phyloP scores from a whole-genome alignment of 75 land plant genomes.

The Pinus taeda region DNA sequence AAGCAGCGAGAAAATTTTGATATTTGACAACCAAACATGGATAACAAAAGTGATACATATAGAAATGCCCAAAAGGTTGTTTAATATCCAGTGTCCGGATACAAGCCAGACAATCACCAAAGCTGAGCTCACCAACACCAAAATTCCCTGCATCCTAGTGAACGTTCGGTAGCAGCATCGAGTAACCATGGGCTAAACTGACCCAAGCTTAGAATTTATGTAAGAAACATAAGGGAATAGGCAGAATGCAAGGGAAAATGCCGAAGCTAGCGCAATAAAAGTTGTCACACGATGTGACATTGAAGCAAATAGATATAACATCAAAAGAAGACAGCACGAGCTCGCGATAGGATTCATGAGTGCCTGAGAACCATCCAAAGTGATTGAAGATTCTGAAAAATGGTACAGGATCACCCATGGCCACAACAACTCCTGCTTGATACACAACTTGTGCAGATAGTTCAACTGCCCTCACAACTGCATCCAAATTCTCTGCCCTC shows the following conservation, averaged over 20 bases:
- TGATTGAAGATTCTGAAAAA: slow-evolving; percentile 83
- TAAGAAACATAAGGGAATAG: slow-evolving; percentile 53
- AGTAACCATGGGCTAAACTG: slow-evolving; percentile 45
- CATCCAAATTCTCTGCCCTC: slow-evolving; percentile 78
- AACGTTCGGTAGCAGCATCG: slow-evolving; percentile 66
- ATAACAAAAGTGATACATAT: slow-evolving; percentile 87
- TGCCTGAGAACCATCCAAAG: slow-evolving; percentile 84
- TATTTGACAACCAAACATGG: slow-evolving; percentile 85
- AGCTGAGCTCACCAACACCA: slow-evolving; percentile 34
- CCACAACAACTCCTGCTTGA: slow-evolving; percentile 72
- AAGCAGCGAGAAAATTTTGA: slow-evolving; percentile 78
- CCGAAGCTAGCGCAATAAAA: slow-evolving; percentile 73
- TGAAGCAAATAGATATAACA: slow-evolving; percentile 94
- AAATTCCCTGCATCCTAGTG: slow-evolving; percentile 40
- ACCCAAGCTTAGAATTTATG: slow-evolving; percentile 37
- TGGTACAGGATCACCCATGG: slow-evolving; percentile 82
- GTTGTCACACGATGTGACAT: slow-evolving; percentile 82
- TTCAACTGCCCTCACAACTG: slow-evolving; percentile 89
- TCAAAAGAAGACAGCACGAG: slow-evolving; percentile 80
- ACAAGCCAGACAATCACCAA: slow-evolving; percentile 70
- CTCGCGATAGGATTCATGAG: slow-evolving; percentile 88
- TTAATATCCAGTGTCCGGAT: slow-evolving; percentile 86
- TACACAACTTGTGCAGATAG: slow-evolving; percentile 82
- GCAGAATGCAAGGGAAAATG: slow-evolving; percentile 66
- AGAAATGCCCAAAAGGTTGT: slow-evolving; percentile 78